Evolutionary conservation across 345 rosid species (phyloP).

Genomic region (Adansonia digitata): DNA sequence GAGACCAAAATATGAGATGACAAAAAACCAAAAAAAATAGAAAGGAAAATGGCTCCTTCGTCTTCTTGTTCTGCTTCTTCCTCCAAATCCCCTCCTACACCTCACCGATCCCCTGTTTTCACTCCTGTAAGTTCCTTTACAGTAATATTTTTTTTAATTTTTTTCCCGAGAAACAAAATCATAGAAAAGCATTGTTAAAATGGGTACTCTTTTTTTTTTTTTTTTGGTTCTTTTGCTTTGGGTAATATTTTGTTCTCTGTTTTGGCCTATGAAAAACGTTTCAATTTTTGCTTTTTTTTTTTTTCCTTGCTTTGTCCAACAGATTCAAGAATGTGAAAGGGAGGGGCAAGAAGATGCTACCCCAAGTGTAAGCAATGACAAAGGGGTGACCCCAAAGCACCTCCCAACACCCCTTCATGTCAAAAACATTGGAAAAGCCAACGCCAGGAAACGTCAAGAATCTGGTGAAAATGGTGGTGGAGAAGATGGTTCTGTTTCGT

Average conservation of each 20-base stretch:
- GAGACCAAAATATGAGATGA: slow-evolving; percentile 11
- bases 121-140: slow-evolving; percentile 61
- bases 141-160: not conserved
- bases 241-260: not conserved
- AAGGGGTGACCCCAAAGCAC: slow-evolving; percentile 35
- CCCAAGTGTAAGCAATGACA: slow-evolving; percentile 22
- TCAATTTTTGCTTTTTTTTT: not conserved
- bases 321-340: slow-evolving; percentile 81
- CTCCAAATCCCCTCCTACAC: slow-evolving; percentile 43
- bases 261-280: not conserved
- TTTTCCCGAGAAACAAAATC: not conserved
- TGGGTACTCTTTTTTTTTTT: not conserved
- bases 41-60: slow-evolving; percentile 60
- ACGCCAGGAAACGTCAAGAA: slow-evolving; percentile 42
- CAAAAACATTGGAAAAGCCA: slow-evolving; percentile 28
- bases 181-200: not conserved
- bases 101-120: slow-evolving; percentile 51
- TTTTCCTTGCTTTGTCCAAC: slow-evolving; percentile 15
- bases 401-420: slow-evolving; percentile 60
- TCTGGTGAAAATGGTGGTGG: slow-evolving; percentile 9
- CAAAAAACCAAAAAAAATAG: not conserved
- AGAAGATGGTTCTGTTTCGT: slow-evolving; percentile 52
- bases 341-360: slow-evolving; percentile 45
- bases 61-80: slow-evolving; percentile 58
- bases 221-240: not conserved